Evolutionary conservation across 1,284 basidiomycete species (phyloP), one percentile per base, ranked within the genome.

Genomic region (Irpex rosettiformis): DNA sequence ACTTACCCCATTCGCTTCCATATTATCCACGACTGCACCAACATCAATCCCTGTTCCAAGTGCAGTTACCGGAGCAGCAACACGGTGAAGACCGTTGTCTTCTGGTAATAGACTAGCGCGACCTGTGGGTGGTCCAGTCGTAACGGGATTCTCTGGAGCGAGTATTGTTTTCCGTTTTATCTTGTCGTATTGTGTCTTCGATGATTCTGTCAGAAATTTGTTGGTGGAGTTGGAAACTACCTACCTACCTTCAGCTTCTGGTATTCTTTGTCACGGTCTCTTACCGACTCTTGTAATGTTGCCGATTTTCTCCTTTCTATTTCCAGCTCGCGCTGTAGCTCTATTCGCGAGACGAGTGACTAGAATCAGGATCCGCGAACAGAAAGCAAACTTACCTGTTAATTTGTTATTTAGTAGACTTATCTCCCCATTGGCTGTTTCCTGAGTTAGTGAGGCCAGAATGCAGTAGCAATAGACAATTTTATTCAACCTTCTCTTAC

Each of bases 401-500:
- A 83, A 73, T 71, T 91, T 91, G 67, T 79, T 82, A 58, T 78
- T 85, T 52, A 91, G 70, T 40, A 93, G 74, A 58, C 72, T 78
- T n/a, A 93, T 82, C 71, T 94, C 90, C 37, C 85, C 80, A 61
- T 91, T 91, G 3, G 91, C 91, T 91, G 61, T 25, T 13, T 11
- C 29, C 5, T 7, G n/a, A 18, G 45, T 49, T 3, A 42, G 29
- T 27, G 30, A 52, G 6, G 18, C 24, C n/a, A 24, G 21, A 42
- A 37, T 52, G n/a, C n/a, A n/a, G n/a, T n/a, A n/a, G n/a, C n/a
- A n/a, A n/a, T n/a, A n/a, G n/a, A n/a, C n/a, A n/a, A n/a, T n/a
- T n/a, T n/a, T n/a, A n/a, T n/a, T n/a, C n/a, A n/a, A 87, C 89
- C 90, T 84, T 92, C 89, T 72, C 90, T 76, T 59, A 91, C 76